Conservation (phyloP, 2,329 filamentous ascomycete genomes). For the Escovopsis weberi region DNA sequence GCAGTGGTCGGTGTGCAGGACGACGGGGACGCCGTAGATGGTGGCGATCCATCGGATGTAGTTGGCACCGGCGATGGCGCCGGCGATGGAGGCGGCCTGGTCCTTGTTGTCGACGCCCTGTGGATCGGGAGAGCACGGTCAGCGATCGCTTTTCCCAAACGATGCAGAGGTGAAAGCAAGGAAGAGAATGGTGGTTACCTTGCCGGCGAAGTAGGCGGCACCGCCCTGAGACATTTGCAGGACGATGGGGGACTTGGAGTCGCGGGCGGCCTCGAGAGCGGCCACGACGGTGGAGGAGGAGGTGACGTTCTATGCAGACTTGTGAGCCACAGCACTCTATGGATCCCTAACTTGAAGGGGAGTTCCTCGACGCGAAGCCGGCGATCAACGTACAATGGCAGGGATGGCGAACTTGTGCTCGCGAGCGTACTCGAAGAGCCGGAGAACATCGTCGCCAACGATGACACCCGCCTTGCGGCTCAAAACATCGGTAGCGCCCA, state of each 20-base stretch:
- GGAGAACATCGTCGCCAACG: conserved; percentile 38
- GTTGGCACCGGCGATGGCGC: conserved; percentile 78
- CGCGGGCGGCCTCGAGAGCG: conserved; percentile 85
- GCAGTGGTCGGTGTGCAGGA: conserved; percentile 96
- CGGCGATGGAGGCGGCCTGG: conserved; percentile 80
- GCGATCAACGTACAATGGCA: conserved; percentile 38
- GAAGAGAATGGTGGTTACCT: conserved; percentile 31
- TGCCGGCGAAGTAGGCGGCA: conserved; percentile 83
- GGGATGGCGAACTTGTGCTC: conserved; percentile 81
- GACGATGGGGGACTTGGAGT: conserved; percentile 82
- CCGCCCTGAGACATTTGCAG: conserved; percentile 90
- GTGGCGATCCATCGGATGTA: conserved; percentile 85
- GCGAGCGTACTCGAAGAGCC: conserved; percentile 80
- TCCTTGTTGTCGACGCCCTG: conserved; percentile 62
- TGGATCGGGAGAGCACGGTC: neutral
- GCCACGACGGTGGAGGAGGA: conserved; percentile 69
- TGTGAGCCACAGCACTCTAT: too few relatives aligned
- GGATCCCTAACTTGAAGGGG: neutral
- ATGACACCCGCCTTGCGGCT: conserved; percentile 40
- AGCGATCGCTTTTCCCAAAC: neutral
- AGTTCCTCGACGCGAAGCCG: neutral
- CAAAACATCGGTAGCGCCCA: conserved; percentile 28
- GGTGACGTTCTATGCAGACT: conserved; percentile 56
- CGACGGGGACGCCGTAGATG: conserved; percentile 74
- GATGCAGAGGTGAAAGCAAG: neutral